A percentile compares a stretch with the other conserved stretches of the same genome.
Evolutionary conservation across 2,329 filamentous ascomycete genomes (phyloP).

Genomic region (Pestalotiopsis sp.): DNA sequence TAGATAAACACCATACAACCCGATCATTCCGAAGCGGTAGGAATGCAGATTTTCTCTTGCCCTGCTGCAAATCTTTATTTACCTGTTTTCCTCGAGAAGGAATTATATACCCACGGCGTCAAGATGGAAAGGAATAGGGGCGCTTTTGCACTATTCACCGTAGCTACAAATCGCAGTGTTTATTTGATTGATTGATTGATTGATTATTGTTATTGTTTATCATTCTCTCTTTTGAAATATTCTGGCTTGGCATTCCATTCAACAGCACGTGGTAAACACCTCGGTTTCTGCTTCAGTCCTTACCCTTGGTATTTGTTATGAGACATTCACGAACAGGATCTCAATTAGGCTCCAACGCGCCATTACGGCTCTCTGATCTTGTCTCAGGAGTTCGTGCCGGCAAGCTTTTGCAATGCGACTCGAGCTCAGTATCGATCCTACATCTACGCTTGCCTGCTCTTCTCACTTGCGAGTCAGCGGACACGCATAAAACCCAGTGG

Average conservation of each 20-base stretch:
- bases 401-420: neutral
- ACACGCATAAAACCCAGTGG: neutral
- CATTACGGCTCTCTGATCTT: neutral
- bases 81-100: neutral
- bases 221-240: too few species aligned
- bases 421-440: conserved; percentile 3
- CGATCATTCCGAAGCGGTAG: neutral
- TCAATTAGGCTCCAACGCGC: neutral
- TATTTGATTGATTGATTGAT: neutral
- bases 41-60: neutral
- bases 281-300: neutral
- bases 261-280: neutral
- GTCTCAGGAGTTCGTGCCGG: neutral
- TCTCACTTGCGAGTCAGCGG: neutral
- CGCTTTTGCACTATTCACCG: neutral
- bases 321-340: neutral
- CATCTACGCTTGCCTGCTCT: neutral
- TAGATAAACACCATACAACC: conserved; percentile 31
- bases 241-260: neutral
- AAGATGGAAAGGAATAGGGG: neutral
- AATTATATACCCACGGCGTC: neutral
- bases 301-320: neutral
- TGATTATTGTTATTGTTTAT: neutral
- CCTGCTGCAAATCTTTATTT: neutral
- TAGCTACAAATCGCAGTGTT: neutral